phyloP scores from a whole-genome alignment of 257 asterid species.

The Lithospermum erythrorhizon region DNA sequence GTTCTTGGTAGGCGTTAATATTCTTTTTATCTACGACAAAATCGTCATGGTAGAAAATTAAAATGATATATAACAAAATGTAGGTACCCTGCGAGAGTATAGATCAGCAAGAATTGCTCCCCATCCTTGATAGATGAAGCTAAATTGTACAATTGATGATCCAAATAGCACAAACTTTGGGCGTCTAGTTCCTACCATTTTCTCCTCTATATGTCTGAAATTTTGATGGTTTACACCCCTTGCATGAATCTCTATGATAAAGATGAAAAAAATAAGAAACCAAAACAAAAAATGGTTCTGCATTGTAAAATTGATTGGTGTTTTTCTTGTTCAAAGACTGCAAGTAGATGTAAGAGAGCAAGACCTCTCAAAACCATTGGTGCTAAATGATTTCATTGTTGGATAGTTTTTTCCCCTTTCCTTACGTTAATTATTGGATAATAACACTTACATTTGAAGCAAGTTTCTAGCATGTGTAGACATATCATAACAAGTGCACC shows the following conservation, averaged over 20 bases:
- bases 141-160: conserved; percentile 67
- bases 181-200: conserved; percentile 65
- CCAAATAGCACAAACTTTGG: conserved; percentile 76
- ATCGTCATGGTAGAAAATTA: no score
- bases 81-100: conserved; percentile 58
- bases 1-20: no score
- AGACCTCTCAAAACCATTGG: not conserved
- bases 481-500: no score
- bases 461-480: no score
- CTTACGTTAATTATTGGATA: no score
- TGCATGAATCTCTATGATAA: not conserved
- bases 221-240: not conserved
- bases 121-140: conserved; percentile 62
- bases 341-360: not conserved
- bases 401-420: no score
- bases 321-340: no score
- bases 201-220: not conserved
- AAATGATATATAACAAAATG: not conserved
- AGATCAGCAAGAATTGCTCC: conserved; percentile 69
- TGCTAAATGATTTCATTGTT: no score
- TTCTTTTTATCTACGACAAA: no score
- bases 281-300: no score
- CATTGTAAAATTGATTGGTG: no score
- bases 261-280: not conserved
- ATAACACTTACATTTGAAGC: no score